Percentiles rank a stretch among this genome's conserved stretches.
These are phyloP conservation scores for Synchytrium microbalum DNA, from an alignment of 371 early-diverging fungal species.

Conservation along the genomic window DNA sequence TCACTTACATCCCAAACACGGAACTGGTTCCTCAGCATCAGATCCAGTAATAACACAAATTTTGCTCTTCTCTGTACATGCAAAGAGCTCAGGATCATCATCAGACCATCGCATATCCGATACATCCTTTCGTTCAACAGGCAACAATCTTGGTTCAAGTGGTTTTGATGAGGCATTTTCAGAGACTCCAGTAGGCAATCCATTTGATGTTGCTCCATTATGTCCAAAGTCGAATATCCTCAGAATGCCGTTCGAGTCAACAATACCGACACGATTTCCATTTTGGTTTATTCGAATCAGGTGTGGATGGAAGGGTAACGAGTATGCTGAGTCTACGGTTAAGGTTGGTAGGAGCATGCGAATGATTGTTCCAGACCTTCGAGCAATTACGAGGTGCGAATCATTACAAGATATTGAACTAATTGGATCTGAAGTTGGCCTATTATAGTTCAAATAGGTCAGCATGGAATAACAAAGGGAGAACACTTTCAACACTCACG, in stretches of 20 bases:
- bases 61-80: conserved; percentile 46
- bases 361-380: conserved; percentile 31
- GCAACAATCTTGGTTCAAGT: conserved; percentile 28
- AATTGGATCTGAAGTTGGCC: conserved; percentile 32
- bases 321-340: conserved; percentile 27
- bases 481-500: conserved; percentile 10
- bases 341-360: conserved; percentile 34
- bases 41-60: conserved; percentile 41
- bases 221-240: conserved; percentile 28
- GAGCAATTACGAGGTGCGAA: conserved; percentile 26
- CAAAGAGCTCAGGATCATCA: conserved; percentile 45
- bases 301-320: conserved; percentile 24
- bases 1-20: conserved; percentile 38
- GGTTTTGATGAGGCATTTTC: conserved; percentile 6
- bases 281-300: conserved; percentile 35
- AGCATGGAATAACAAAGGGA: not conserved
- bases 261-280: conserved; percentile 25
- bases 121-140: conserved; percentile 48
- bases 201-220: conserved; percentile 1
- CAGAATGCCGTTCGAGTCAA: conserved; percentile 37
- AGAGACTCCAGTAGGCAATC: conserved; percentile 10
- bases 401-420: conserved; percentile 28
- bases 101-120: conserved; percentile 46
- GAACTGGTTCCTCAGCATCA: conserved; percentile 44
- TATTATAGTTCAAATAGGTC: not conserved